phyloP scores from a whole-genome alignment of 2,329 filamentous ascomycete species.

The Cytospora piceae region DNA sequence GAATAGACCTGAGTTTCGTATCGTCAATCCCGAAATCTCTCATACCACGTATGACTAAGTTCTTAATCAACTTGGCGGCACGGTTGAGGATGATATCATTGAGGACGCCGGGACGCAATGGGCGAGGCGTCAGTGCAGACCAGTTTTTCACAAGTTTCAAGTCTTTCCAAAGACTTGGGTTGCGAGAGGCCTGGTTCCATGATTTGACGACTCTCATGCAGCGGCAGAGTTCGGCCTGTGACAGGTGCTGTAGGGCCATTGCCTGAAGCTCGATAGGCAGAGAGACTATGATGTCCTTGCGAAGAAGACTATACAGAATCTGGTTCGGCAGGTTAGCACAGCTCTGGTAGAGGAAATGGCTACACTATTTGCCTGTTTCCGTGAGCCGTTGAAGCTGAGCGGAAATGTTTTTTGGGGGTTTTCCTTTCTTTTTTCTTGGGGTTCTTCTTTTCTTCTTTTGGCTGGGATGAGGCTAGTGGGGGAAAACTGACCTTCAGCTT shows the following conservation, averaged over 20 bases:
- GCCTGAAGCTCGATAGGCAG: slow-evolving; percentile 15
- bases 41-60: slow-evolving; percentile 12
- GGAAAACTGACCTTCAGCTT: slow-evolving; percentile 20
- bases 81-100: not conserved
- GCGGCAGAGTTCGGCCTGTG: slow-evolving; percentile 15
- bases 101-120: not conserved
- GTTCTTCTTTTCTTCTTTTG: no score
- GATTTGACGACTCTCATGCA: slow-evolving; percentile 25
- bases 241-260: slow-evolving; percentile 13
- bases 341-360: not conserved
- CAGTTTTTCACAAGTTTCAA: slow-evolving; percentile 4
- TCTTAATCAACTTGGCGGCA: slow-evolving; percentile 12
- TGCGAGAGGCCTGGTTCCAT: slow-evolving; percentile 21
- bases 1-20: slow-evolving; percentile 2
- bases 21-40: slow-evolving; percentile 11
- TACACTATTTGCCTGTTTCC: no score
- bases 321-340: slow-evolving; percentile 6
- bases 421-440: no score
- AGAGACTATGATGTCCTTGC: slow-evolving; percentile 17
- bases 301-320: slow-evolving; percentile 10
- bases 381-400: not conserved
- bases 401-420: no score
- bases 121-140: not conserved
- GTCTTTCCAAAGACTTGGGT: slow-evolving; percentile 22
- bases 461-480: no score